Evolutionary conservation across 1,139 yeast genomes (phyloP), one percentile per base, ranked within the genome.

Genomic region (Kluyveromyces sp.): DNA sequence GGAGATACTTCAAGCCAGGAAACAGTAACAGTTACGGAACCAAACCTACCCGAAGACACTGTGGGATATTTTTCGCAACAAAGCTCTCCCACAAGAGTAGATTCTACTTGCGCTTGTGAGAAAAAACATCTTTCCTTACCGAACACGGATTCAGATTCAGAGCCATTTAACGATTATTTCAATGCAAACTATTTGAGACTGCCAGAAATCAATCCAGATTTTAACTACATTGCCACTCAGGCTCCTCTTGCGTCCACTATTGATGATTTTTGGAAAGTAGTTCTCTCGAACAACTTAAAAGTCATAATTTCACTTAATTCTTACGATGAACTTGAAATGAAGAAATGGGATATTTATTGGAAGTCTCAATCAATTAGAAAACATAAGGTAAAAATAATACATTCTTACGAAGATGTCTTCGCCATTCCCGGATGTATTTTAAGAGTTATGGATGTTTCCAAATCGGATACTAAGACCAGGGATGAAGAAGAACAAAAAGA

Each of bases 231-330:
- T 50, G 95, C 95, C 0, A 82, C 95, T 0, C 95, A 86, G 53
- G 95, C 94, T 1, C 96, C 96, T 1, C 63, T 86, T 33, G 78
- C 80, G 2, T 77, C 80, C 18, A 84, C 95, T 0, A 73, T 82
- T 47, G 80, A 78, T 12, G 95, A 86, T 59, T 86, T 86, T 57
- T 87, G 95, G 94, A 77, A 78, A 53, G 82, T 83, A 43, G 72
- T 83, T 0, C 73, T 80, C 71, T 70, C 76, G 39, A 77, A 83
- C 49, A 64, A 73, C 2, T 75, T 79, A 9, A 78, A 80, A 20
- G 69, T 83, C 4, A 80, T 86, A 43, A 69, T 87, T 16, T 83
- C 89, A 59, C 69, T 86, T 44, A 85, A 89, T 39, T 73, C 78
- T 6, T 68, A 70, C 36, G 63, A 64, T 32, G 83, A 78, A 49